Evolutionary conservation across 2,329 filamentous ascomycete genomes (phyloP), one percentile per base, ranked within the genome.

Genomic region (Scedosporium boydii): DNA sequence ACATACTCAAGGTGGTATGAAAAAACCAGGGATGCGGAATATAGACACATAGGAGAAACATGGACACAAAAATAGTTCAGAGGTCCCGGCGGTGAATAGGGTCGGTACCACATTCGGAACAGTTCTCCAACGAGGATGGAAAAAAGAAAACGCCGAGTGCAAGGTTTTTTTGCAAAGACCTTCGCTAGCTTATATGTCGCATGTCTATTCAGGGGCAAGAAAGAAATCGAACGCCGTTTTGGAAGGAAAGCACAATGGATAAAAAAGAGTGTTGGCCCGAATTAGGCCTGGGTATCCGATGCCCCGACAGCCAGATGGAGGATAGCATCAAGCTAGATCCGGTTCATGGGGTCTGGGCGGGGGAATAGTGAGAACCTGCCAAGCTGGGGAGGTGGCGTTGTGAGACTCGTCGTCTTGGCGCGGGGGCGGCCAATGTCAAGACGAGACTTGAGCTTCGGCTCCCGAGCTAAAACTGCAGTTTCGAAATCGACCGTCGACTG

Each of bases 361-460:
- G 79, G 78, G 65, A 80, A 81, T 14, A 79, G 69, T 46, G 76
- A 75, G 65, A 79, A 82, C 65, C 78, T 78, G 21, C 76, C 78
- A n/a, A 78, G 73, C 9, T 77, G 78, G 5, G 76, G 75, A 7
- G 76, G 72, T 51, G 75, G 75, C 1, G 74, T 73, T 69, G 75
- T 77, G 38, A 79, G 67, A 64, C 78, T 81, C 14, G 78, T 75
- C 7, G 80, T 82, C 63, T 77, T 72, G 3, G 80, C 76, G 10
- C 80, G 75, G 18, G 73, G 71, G 38, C 78, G 73, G 48, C 73
- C 51, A 69, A 67, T 48, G 18, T 66, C 62, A 4, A 72, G 67
- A 62, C 72, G 70, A 3, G 70, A 64, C 3, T 68, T 65, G n/a
- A 75, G 71, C 62, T 76, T 75, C 1, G 74, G 27, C 23, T 48